Evolutionary conservation across 2,329 filamentous ascomycete species (phyloP), one percentile per base, ranked within the genome.

Genomic region (Parastagonospora nodorum): DNA sequence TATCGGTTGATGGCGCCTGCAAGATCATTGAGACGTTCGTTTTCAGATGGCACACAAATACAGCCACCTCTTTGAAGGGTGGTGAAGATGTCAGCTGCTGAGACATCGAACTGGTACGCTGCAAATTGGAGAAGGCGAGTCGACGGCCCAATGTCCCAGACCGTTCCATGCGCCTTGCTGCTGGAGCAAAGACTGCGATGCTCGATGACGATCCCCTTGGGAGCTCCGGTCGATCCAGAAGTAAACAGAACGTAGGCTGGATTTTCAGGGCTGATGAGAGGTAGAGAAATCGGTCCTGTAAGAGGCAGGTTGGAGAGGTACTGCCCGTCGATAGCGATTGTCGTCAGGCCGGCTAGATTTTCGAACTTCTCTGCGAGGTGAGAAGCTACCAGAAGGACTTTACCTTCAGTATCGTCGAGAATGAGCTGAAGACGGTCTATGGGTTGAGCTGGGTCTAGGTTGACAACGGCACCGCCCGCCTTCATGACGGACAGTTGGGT

Each of bases 161-260:
- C 2, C 7, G 30, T 36, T 24, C 31, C 41, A 8, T 27, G 40
- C 4, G 82, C 24, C 12, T 15, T 4, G 12, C 27, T 6, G 15
- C 16, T 41, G 11, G 43, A 45, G n/a, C 33, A 42, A 19, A 41
- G 14, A 2, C 45, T 28, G 24, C 38, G 11, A 28, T 53, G 45
- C 16, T 48, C 24, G 7, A 51, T 29, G 1, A 51, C 27, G 12
- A 93, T 86, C 2, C 89, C 89, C 64, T 94, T 93, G 0, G 89
- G 90, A 0, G 76, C 77, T 0, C 89, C 90, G 0, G 89, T 93
- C 27, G 86, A 91, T 2, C 90, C 90, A n/a, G 88, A 90, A 0
- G 89, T 93, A 68, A 88, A 93, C 2, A 93, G 85, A 11, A 88
- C 14, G 3, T 8, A 15, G 5, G 35, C 35, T 16, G 28, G 19